A percentile compares a stretch with the other conserved stretches of the same genome.
Evolutionary conservation across 139 green algal genomes (phyloP).

Genomic region (Chlorokybus atmophyticus): DNA sequence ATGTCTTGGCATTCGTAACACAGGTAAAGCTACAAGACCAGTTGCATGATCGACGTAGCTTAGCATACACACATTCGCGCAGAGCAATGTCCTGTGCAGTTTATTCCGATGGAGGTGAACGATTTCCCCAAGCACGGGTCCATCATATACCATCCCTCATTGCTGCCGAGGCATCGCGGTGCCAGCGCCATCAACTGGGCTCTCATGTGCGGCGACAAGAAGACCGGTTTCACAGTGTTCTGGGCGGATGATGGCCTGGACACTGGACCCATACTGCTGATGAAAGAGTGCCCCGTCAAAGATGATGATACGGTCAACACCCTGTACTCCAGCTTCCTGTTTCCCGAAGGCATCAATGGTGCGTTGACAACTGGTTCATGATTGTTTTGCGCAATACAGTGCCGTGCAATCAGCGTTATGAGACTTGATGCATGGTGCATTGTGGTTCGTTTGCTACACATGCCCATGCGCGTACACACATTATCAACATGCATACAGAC

Average conservation of each 20-base stretch:
- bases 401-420: too few relatives aligned
- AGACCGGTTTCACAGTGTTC: conserved; percentile 12
- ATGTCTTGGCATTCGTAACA: conserved; percentile 13
- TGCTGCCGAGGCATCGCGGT: conserved; percentile 12
- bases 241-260: conserved; percentile 14
- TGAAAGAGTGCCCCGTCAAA: conserved; percentile 12
- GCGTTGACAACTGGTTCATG: too few relatives aligned
- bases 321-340: conserved; percentile 15
- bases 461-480: too few relatives aligned
- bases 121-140: conserved; percentile 8
- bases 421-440: too few relatives aligned
- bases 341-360: conserved; percentile 14
- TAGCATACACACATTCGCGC: too few relatives aligned
- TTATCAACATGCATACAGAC: too few relatives aligned
- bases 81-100: conserved; percentile 5
- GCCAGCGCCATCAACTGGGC: conserved; percentile 19
- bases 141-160: conserved; percentile 16
- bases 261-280: conserved; percentile 11
- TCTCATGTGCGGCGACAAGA: conserved; percentile 17
- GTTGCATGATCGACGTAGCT: too few relatives aligned
- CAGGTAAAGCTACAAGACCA: too few relatives aligned
- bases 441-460: too few relatives aligned
- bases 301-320: conserved; percentile 14
- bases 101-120: too few relatives aligned
- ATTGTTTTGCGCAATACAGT: too few relatives aligned